phyloP scores from a whole-genome alignment of 2,329 filamentous ascomycete species.

The Cladosporium velox region DNA sequence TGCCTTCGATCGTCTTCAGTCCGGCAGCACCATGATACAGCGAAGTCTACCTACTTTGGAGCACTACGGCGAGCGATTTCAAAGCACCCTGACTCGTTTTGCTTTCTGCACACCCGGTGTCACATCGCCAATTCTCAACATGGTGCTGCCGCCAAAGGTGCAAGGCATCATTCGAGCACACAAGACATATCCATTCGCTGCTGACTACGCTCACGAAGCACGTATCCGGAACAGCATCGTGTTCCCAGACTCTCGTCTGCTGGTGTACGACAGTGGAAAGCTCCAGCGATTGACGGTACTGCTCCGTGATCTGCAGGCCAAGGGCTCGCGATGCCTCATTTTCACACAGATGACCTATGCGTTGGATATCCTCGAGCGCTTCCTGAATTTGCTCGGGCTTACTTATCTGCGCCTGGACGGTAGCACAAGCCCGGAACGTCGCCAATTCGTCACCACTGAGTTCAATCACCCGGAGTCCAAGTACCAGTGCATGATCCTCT shows the following conservation, averaged over 20 bases:
- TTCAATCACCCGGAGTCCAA: slow-evolving; percentile 88
- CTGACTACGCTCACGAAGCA: slow-evolving; percentile 90
- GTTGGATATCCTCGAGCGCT: slow-evolving; percentile 93
- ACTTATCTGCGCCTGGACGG: slow-evolving; percentile 95
- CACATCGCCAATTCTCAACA: slow-evolving; percentile 58
- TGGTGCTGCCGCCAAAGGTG: slow-evolving; percentile 27
- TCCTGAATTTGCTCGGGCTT: slow-evolving; percentile 95
- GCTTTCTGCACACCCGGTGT: slow-evolving; percentile 90
- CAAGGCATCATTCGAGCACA: slow-evolving; percentile 33
- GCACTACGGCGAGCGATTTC: slow-evolving; percentile 70
- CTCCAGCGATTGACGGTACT: slow-evolving; percentile 86
- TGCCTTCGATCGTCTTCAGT: slow-evolving; percentile 30
- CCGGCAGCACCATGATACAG: slow-evolving; percentile 29
- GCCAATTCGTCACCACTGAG: slow-evolving; percentile 90
- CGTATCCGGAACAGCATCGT: slow-evolving; percentile 92
- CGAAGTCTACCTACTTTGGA: slow-evolving; percentile 61
- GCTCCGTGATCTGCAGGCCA: slow-evolving; percentile 81
- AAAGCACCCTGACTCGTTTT: slow-evolving; percentile 80
- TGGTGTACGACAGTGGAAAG: slow-evolving; percentile 98
- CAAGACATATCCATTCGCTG: slow-evolving; percentile 44
- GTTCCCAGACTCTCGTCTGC: slow-evolving; percentile 91
- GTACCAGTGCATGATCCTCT: slow-evolving; percentile 93
- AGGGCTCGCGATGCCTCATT: slow-evolving; percentile 90
- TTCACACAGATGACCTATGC: slow-evolving; percentile 99
- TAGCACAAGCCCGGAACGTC: slow-evolving; percentile 93